A percentile compares a stretch with the other conserved stretches of the same genome.
These are phyloP conservation scores for Piper longum DNA, from an alignment of 164 flowering plant genomes.

Conservation along the genomic window DNA sequence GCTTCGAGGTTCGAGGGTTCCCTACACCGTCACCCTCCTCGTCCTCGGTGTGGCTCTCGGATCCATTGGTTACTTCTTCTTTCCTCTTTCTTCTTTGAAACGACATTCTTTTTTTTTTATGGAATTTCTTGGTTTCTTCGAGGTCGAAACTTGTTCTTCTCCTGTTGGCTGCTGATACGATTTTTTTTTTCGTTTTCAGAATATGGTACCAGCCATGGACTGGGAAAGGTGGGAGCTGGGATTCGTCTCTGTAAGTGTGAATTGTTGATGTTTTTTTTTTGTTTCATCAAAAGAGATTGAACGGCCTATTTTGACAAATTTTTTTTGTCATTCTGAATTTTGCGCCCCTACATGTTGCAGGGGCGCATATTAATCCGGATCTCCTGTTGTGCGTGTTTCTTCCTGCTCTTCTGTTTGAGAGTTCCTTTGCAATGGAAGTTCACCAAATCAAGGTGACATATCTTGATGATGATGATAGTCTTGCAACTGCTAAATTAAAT, in stretches of 20 bases:
- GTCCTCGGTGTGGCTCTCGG: slow-evolving; percentile 75
- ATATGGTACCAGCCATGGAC: slow-evolving; percentile 50
- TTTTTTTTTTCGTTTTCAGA: slow-evolving; percentile 29
- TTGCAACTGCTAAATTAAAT: background rate
- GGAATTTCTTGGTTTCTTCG: background rate
- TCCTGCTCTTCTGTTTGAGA: slow-evolving; percentile 94
- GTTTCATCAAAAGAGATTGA: background rate
- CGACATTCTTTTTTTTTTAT: background rate
- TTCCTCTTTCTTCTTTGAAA: background rate
- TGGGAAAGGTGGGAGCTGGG: slow-evolving; percentile 82
- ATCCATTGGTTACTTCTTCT: slow-evolving; percentile 45
- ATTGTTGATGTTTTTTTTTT: background rate
- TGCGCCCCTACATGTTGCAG: slow-evolving; percentile 24
- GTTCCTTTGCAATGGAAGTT: slow-evolving; percentile 91
- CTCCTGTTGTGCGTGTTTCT: slow-evolving; percentile 88
- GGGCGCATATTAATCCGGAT: slow-evolving; percentile 79
- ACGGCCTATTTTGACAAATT: background rate
- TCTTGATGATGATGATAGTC: background rate
- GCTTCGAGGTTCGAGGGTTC: slow-evolving; percentile 77
- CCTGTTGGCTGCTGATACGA: slow-evolving; percentile 1
- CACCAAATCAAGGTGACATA: slow-evolving; percentile 87
- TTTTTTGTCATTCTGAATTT: background rate
- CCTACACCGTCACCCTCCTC: slow-evolving; percentile 86
- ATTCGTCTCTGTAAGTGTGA: slow-evolving; percentile 72
- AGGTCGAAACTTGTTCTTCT: background rate